Evolutionary conservation across 78 protist genomes (phyloP).

Genomic region (Dictyostelium discoideum): DNA sequence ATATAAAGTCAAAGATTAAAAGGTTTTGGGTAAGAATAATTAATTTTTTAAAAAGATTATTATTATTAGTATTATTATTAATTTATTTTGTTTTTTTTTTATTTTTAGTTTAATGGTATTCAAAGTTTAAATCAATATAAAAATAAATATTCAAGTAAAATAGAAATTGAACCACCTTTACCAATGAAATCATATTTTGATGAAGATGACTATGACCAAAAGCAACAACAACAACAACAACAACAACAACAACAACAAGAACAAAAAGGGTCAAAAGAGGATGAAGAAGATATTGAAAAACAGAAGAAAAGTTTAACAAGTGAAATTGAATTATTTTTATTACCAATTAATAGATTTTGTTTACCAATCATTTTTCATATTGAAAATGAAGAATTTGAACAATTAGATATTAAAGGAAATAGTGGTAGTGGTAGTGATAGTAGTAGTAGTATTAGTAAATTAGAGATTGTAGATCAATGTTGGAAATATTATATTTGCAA

Average conservation of each 20-base stretch:
- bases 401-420: background rate
- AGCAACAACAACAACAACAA: background rate
- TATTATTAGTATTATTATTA: background rate
- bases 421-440: background rate
- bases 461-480: background rate
- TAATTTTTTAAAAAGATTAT: background rate
- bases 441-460: background rate
- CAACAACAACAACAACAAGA: too few relatives aligned
- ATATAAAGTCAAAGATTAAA: background rate
- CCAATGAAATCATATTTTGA: background rate
- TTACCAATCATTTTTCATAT: slow-evolving; percentile 10
- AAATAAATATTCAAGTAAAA: background rate
- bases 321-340: background rate
- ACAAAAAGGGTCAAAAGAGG: background rate
- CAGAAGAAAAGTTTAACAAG: background rate
- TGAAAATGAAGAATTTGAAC: background rate
- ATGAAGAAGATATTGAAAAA: background rate
- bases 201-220: background rate
- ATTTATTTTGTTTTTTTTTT: background rate
- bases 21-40: background rate
- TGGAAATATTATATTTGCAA: slow-evolving; percentile 33
- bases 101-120: background rate
- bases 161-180: background rate
- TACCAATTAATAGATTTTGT: slow-evolving; percentile 7
- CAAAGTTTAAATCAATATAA: background rate